Base-by-base conservation (phyloP, 345 rosid genomes). In the Erucastrum elatum region DNA sequence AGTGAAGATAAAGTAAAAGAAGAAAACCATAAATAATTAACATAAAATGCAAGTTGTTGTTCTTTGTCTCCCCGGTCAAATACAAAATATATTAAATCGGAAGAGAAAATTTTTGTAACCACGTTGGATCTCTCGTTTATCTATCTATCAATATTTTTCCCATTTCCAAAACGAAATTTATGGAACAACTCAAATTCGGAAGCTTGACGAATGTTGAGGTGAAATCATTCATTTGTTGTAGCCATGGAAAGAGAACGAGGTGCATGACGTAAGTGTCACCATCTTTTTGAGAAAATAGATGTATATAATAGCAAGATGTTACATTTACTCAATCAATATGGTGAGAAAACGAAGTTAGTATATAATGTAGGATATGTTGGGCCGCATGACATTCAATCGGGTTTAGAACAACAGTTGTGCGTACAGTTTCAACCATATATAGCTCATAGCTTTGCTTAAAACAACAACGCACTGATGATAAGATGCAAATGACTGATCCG, bases 81-180 rank as follows among this genome's bases (percentile, higher is more conserved):
- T 12, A 67, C 77, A 79, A 67, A 39, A n/a, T 63, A 73, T 73
- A 64, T 60, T 26, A 67, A 73, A 46, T 61, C 10, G 35, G 68
- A 78, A 44, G 64, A 71, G 10, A 64, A n/a, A 72, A 72, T 31
- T 66, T 66, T 46, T 67, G 68, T 72, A 31, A 59, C 31, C 51
- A 10, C 74, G 62, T 73, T 67, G 74, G 82, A 67, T 79, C 70
- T 60, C 77, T 73, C 82, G 51, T 62, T 33, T 46, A 10, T n/a
- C 11, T 64, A 65, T 77, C n/a, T 26, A 51, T 65, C 10, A 10
- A 10, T 37, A 10, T 37, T 41, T 41, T 66, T 66, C 53, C 41
- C 56, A 33, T 58, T 72, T 66, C 68, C 77, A 58, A 31, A 61
- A 72, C 56, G n/a, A 51, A 34, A 41, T 41, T 51, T 51, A 15